phyloP scores from a whole-genome alignment of 257 asterid genomes.

The Solanum etuberosum region DNA sequence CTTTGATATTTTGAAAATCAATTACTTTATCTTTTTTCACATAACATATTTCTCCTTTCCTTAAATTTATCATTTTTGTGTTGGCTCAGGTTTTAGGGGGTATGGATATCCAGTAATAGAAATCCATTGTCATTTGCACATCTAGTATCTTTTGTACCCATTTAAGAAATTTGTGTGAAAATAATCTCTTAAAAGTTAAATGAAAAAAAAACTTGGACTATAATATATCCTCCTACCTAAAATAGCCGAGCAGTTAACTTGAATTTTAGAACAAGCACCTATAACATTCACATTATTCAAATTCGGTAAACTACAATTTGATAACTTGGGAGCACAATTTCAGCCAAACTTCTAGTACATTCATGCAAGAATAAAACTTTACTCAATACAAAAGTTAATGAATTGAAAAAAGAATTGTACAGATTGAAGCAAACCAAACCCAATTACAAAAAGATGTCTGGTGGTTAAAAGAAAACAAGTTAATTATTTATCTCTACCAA shows the following conservation, averaged over 20 bases:
- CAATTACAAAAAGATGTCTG: not conserved
- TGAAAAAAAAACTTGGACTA: not conserved
- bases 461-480: too few relatives aligned
- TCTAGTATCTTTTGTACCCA: too few relatives aligned
- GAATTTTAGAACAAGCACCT: not conserved
- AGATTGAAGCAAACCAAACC: not conserved
- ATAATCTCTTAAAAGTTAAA: not conserved
- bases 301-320: not conserved
- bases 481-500: too few relatives aligned
- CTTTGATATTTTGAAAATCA: too few relatives aligned
- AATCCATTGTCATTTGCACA: too few relatives aligned
- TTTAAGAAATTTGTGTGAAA: too few relatives aligned
- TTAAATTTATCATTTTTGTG: not conserved
- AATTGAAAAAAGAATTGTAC: not conserved
- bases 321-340: not conserved
- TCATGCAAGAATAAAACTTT: too few relatives aligned
- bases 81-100: not conserved
- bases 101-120: too few relatives aligned
- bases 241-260: not conserved
- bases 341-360: too few relatives aligned
- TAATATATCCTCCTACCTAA: not conserved
- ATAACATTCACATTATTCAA: not conserved
- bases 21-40: too few relatives aligned
- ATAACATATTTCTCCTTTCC: too few relatives aligned
- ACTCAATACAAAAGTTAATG: too few relatives aligned